phyloP scores from a whole-genome alignment of 495 filamentous ascomycete species.

The Aspergillus cavernicola region DNA sequence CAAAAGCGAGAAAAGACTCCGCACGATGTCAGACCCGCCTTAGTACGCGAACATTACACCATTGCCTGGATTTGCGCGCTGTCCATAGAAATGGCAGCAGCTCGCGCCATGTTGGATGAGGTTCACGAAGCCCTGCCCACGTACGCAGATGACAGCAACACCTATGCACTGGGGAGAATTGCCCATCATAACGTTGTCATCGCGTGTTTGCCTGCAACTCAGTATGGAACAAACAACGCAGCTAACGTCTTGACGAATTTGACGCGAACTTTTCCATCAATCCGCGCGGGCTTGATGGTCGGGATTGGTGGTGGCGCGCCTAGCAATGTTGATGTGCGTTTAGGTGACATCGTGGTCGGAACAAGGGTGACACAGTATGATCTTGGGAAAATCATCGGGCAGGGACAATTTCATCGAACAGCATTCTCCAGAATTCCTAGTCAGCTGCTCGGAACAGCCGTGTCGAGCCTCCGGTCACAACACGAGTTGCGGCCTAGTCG shows the following conservation, averaged over 20 bases:
- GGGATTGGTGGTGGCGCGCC: constrained; percentile 31
- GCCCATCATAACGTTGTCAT: constrained; percentile 43
- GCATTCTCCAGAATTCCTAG: constrained; percentile 1
- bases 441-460: constrained; percentile 7
- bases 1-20: background rate
- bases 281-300: constrained; percentile 32
- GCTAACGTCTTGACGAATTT: constrained; percentile 20
- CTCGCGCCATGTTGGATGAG: constrained; percentile 29
- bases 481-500: constrained; percentile 16
- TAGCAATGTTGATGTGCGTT: constrained; percentile 20
- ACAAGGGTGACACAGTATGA: constrained; percentile 43
- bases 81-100: constrained; percentile 32
- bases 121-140: constrained; percentile 18
- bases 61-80: constrained; percentile 38
- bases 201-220: constrained; percentile 35
- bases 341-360: constrained; percentile 33
- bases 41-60: constrained; percentile 21
- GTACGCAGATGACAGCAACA: constrained; percentile 23
- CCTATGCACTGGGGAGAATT: constrained; percentile 30
- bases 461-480: constrained; percentile 22
- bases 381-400: constrained; percentile 30
- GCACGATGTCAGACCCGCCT: background rate
- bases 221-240: constrained; percentile 22
- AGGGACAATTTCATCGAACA: constrained; percentile 16
- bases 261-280: constrained; percentile 21